Conservation (phyloP, 352 stramenopile species). For the Thraustotheca clavata region DNA sequence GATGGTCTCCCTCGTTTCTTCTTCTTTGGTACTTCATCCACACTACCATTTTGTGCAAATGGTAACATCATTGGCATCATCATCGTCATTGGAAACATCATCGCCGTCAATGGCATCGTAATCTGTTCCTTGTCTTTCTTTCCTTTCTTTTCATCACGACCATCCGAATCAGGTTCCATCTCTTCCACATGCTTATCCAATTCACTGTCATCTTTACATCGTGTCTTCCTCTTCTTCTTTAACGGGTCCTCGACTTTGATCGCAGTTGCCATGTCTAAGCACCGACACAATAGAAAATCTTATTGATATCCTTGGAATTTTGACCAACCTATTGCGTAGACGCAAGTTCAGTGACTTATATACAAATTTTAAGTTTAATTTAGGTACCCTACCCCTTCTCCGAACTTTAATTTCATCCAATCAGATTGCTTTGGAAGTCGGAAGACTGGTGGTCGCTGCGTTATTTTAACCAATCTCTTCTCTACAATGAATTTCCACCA, state of each 20-base stretch:
- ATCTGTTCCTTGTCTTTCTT: slow-evolving; percentile 17
- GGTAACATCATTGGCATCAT: slow-evolving; percentile 23
- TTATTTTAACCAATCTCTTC: slow-evolving; percentile 15
- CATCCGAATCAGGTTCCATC: neutral
- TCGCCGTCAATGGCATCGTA: slow-evolving; percentile 12
- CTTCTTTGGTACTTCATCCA: slow-evolving; percentile 20
- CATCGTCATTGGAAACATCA: slow-evolving; percentile 23
- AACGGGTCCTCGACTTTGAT: slow-evolving; percentile 9
- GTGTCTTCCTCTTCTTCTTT: slow-evolving; percentile 19
- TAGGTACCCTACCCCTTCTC: slow-evolving; percentile 14
- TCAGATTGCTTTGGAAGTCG: slow-evolving; percentile 3
- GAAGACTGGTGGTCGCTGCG: slow-evolving; percentile 4
- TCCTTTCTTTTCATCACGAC: slow-evolving; percentile 11
- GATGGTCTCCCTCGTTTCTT: slow-evolving; percentile 18
- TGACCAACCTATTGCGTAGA: slow-evolving; percentile 20
- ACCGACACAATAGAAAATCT: slow-evolving; percentile 11
- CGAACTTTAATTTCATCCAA: slow-evolving; percentile 21
- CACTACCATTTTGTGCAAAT: neutral
- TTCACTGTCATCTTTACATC: neutral
- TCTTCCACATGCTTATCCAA: neutral
- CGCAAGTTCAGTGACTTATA: slow-evolving; percentile 4
- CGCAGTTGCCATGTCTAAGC: slow-evolving; percentile 12
- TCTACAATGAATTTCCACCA: neutral
- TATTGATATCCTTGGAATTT: slow-evolving; percentile 23
- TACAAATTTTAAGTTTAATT: slow-evolving; percentile 20